Evolutionary conservation across 345 rosid genomes (phyloP).

Genomic region (Salix viminalis): DNA sequence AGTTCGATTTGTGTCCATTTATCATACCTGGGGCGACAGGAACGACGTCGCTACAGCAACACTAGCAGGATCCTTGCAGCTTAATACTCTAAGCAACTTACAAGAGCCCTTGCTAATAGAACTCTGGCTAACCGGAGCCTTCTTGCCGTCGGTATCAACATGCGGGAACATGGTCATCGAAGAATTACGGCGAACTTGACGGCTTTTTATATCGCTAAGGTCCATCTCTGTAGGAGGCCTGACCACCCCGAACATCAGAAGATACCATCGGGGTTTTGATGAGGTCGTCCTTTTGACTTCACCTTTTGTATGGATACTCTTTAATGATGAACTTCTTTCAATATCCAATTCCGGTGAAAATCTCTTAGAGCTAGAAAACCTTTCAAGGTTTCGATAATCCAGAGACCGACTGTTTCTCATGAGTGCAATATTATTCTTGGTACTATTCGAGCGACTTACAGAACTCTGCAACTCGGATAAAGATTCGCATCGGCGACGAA

Average conservation of each 20-base stretch:
- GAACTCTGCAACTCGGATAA: slow-evolving; percentile 37
- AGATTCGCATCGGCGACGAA: slow-evolving; percentile 52
- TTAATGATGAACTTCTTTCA: slow-evolving; percentile 26
- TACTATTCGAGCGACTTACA: slow-evolving; percentile 21
- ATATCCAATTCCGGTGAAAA: slow-evolving; percentile 9
- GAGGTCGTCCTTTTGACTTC: slow-evolving; percentile 11
- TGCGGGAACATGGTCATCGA: slow-evolving; percentile 36
- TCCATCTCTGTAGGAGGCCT: slow-evolving; percentile 61
- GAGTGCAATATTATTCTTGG: slow-evolving; percentile 15
- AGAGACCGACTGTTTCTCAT: slow-evolving; percentile 60
- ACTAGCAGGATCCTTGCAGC: slow-evolving; percentile 56
- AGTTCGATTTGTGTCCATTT: neutral
- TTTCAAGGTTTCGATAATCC: slow-evolving; percentile 38
- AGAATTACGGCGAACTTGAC: slow-evolving; percentile 55
- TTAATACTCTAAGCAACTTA: slow-evolving; percentile 51
- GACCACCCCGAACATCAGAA: slow-evolving; percentile 58
- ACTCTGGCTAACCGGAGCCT: slow-evolving; percentile 20
- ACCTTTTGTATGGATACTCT: slow-evolving; percentile 20
- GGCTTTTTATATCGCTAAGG: slow-evolving; percentile 58
- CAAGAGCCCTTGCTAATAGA: slow-evolving; percentile 40
- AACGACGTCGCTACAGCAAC: slow-evolving; percentile 56
- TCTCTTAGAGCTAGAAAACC: slow-evolving; percentile 12
- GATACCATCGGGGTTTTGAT: slow-evolving; percentile 61
- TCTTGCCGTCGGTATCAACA: slow-evolving; percentile 13
- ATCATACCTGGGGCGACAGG: slow-evolving; percentile 30